Base-by-base conservation (phyloP, 306 rosid genomes). In the Vigna hirtella region DNA sequence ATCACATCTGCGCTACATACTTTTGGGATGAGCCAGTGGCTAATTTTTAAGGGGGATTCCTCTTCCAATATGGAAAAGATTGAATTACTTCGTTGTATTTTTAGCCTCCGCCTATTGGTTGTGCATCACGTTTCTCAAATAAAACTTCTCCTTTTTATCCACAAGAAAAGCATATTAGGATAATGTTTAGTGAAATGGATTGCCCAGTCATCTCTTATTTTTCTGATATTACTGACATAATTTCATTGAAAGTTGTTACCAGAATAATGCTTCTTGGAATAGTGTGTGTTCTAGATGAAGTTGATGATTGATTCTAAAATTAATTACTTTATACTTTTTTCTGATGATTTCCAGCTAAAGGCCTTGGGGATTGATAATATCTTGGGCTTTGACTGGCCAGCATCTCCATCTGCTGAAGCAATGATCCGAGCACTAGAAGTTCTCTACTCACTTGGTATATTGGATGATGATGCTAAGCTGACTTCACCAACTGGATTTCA, bases 361-460 rank as follows among this genome's bases (percentile, higher is more conserved):
- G 89, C 98, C 40, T 78, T 94, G 83, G 98, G 98, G 74, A 90
- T 94, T 67, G 98, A 94, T 86, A 94, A 92, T 79, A 94, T 94
- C 69, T 70, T 94, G 86, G 95, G 98, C 81, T 94, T 94, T 87
- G 97, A 94, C 79, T 94, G 97, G 98, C 98, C 91, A 58, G 94
- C 97, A 50, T 88, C 98, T 87, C 98, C 98, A 65, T 90, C 97
- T 65, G 87, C 96, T 45, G 98, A 94, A 87, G 92, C 97, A 78
- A 90, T 94, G 98, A 86, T 94, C 81, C 91, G 98, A 48, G 92
- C 98, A 1, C 87, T 94, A 18, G 98, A 94, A 88, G 89, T 94
- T 73, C 93, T 94, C 66, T 94, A 88, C 88, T 94, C 97, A 38
- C 97, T 94, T 57, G 97, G 92, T 52, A 89, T 90, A 72, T 78